Evolutionary conservation across 2,329 filamentous ascomycete species (phyloP).

Genomic region (Apiospora sp.): DNA sequence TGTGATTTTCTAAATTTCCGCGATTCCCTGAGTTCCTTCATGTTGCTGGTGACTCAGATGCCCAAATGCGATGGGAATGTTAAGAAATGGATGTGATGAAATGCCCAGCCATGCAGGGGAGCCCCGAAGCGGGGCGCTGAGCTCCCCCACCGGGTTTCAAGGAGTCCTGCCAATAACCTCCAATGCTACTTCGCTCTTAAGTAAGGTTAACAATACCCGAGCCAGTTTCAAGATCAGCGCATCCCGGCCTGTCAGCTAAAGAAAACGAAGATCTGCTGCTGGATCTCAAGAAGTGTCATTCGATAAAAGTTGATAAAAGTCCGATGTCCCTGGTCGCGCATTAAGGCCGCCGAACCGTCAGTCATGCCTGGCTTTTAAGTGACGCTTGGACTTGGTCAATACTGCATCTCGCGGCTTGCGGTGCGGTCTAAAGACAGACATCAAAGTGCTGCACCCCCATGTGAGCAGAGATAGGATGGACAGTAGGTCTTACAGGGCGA

Average conservation of each 20-base stretch:
- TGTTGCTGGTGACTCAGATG: neutral
- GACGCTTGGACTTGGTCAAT: neutral
- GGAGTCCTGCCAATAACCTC: slow-evolving; percentile 19
- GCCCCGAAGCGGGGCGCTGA: neutral
- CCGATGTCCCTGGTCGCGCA: neutral
- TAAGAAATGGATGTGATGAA: neutral
- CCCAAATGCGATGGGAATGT: neutral
- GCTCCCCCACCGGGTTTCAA: slow-evolving; percentile 27
- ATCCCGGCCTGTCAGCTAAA: neutral
- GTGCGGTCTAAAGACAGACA: too few species aligned
- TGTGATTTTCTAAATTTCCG: neutral
- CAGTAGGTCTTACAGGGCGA: too few species aligned
- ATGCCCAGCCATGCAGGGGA: slow-evolving; percentile 14
- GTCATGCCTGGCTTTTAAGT: neutral
- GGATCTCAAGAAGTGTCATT: neutral
- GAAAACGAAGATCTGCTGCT: neutral
- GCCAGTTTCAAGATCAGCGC: slow-evolving; percentile 15
- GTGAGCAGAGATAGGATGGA: too few species aligned
- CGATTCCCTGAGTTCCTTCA: too few species aligned
- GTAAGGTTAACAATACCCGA: slow-evolving; percentile 11
- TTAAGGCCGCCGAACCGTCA: neutral
- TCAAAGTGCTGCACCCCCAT: too few species aligned
- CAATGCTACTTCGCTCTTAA: slow-evolving; percentile 15
- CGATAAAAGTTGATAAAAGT: neutral
- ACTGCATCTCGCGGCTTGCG: too few species aligned